Percentiles rank a stretch among this genome's conserved stretches.
phyloP scores from a whole-genome alignment of 805 yeast genomes.

The Cyberlindnera sargentensis region DNA sequence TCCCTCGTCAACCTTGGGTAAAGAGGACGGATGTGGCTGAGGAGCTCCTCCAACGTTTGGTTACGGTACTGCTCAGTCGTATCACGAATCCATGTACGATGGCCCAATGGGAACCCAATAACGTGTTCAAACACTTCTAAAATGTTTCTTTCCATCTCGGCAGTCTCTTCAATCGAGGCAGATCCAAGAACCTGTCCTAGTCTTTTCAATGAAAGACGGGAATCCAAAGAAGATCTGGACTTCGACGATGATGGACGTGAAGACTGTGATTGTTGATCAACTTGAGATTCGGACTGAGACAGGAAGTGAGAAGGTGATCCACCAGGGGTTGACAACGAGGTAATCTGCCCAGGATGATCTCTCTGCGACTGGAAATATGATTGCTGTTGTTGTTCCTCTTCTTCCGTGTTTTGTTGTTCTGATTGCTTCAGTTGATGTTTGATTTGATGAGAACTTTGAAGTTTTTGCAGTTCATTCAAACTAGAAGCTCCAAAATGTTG shows the following conservation, averaged over 20 bases:
- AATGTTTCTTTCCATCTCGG: conserved; percentile 45
- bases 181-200: conserved; percentile 46
- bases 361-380: too few species aligned
- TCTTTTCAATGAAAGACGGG: conserved; percentile 51
- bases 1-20: conserved; percentile 21
- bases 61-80: conserved; percentile 49
- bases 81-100: conserved; percentile 80
- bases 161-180: conserved; percentile 45
- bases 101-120: conserved; percentile 67
- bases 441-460: too few species aligned
- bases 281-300: too few species aligned
- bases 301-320: too few species aligned
- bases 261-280: too few species aligned
- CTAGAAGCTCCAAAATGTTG: too few species aligned
- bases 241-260: background rate
- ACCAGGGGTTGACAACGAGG: too few species aligned
- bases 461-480: too few species aligned
- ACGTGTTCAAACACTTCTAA: conserved; percentile 46
- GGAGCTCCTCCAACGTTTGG: conserved; percentile 40
- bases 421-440: too few species aligned
- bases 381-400: too few species aligned
- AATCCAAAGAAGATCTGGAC: conserved; percentile 30
- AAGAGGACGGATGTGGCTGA: conserved; percentile 24
- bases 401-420: too few species aligned
- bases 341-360: too few species aligned